Base-by-base conservation (phyloP, 768 basidiomycete genomes). In the Termitomyces titanicus region DNA sequence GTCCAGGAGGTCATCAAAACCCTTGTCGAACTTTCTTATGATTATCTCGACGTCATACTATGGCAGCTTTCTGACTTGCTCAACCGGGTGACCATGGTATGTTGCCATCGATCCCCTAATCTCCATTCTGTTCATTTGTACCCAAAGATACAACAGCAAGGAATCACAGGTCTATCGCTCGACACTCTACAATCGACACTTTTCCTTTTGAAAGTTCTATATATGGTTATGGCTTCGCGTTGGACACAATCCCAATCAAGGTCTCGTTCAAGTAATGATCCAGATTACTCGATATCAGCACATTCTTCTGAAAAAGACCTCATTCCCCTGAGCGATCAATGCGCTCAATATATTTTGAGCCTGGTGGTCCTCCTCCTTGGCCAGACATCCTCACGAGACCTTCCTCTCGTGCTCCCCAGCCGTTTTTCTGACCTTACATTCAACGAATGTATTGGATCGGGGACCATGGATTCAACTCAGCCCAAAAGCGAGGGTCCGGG, bases 101-200 rank as follows among this genome's bases (percentile, higher is more conserved):
- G 66, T 51, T 61, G 25, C 20, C 2, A 18, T 46, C 37, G 47
- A 47, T 47, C 8, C 7, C 15, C 9, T 9, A 37, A 13, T 47
- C 56, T 10, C 22, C 18, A 18, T 22, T 9, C n/a, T 25, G 39
- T 51, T 58, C 3, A 49, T 37, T 22, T 54, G 38, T 7, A 4
- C 42, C 24, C 57, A 13, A 10, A 17, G 33, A 35, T 43, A 55
- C 61, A 86, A 79, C 86, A 84, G 74, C 73, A 75, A 56, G 81
- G 84, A 62, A 59, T 70, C 13, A 71, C 76, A 24, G 83, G 81
- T 1, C 72, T 80, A 54, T 74, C 85, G 2, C 74, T 90, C 17
- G 88, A 92, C 53, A 80, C 86, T 39, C 78, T 94, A 4, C 92
- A 95, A 65, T 94, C 93, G 0, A 89, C 94, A 66, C 76, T 95